These are phyloP conservation scores for Quillaja saponaria DNA, from an alignment of 306 rosid genomes.

Conservation along the genomic window DNA sequence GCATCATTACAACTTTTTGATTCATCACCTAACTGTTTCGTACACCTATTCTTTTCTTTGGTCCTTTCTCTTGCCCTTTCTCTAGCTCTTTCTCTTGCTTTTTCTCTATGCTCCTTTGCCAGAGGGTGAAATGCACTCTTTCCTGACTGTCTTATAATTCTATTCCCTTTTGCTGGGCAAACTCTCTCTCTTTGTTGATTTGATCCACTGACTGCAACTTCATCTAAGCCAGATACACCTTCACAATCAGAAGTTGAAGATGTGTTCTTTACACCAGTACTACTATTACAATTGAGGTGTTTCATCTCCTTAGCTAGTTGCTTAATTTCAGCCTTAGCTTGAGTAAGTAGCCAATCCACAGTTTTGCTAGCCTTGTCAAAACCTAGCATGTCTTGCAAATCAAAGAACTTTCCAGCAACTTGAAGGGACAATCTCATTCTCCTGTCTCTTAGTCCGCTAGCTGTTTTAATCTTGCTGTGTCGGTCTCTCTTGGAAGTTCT, in stretches of 20 bases:
- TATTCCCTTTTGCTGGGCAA: slow-evolving; percentile 12
- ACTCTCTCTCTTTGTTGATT: slow-evolving; percentile 21
- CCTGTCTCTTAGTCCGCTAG: slow-evolving; percentile 71
- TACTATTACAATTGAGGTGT: slow-evolving; percentile 2
- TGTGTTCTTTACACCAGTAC: slow-evolving; percentile 29
- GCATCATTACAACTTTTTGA: slow-evolving; percentile 22
- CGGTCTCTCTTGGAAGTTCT: slow-evolving; percentile 69
- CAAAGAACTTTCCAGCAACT: slow-evolving; percentile 73
- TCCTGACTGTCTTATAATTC: slow-evolving; percentile 32
- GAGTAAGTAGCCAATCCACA: slow-evolving; percentile 76
- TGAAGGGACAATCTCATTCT: slow-evolving; percentile 85
- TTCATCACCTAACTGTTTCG: slow-evolving; percentile 1
- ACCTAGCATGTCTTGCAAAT: slow-evolving; percentile 78
- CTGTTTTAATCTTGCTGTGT: slow-evolving; percentile 83
- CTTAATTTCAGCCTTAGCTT: slow-evolving; percentile 56
- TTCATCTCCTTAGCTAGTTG: slow-evolving; percentile 49
- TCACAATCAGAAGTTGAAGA: slow-evolving; percentile 72
- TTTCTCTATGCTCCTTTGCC: slow-evolving; percentile 60
- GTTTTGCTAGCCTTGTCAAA: slow-evolving; percentile 92
- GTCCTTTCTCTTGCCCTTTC: slow-evolving; percentile 73
- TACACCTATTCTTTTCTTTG: slow-evolving; percentile 38
- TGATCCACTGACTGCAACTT: slow-evolving; percentile 37
- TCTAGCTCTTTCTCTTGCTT: slow-evolving; percentile 77
- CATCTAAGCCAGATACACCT: slow-evolving; percentile 60
- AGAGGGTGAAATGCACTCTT: slow-evolving; percentile 43